Evolutionary conservation across 2,329 filamentous ascomycete genomes (phyloP), one percentile per base, ranked within the genome.

Genomic region (Huntiella abstrusa): DNA sequence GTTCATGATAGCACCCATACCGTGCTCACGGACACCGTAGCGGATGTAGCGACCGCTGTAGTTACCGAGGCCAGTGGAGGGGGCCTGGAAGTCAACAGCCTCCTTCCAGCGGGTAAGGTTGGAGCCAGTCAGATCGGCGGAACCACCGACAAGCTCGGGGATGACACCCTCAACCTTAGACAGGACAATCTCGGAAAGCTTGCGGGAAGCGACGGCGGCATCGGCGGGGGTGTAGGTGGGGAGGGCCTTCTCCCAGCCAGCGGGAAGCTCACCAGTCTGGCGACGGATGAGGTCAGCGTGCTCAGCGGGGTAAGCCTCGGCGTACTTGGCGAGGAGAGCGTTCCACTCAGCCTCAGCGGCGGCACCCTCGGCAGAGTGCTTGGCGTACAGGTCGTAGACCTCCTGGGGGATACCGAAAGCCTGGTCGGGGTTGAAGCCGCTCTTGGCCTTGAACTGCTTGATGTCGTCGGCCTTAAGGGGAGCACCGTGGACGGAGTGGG

Each of bases 31-130:
- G 57, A 93, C 83, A 74, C 85, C 85, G 60, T 87, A 91, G 63
- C 84, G 80, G 62, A 93, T 73, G 64, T 98, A 98, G 58, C 91
- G 86, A 58, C 91, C 91, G 56, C 73, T 66, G 70, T 84, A 94
- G 66, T 88, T 78, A 60, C 91, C 91, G 57, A 98, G 82, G 53
- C 82, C 81, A 53, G 76, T 80, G 58, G 75, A 71, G 50, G 85
- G 83, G 53, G 87, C 84, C 73, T 98, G 91, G 80, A 98, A 96
- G 72, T 98, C 91, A 55, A 88, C 77, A 48, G 91, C 88, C 47
- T 77, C 75, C 82, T 96, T 98, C 86, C 87, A 95, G 63, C 87
- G 80, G 56, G 91, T 98, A 71, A 96, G 80, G 77, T 98, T 98
- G 62, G 91, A 96, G 61, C 85, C 85, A 62, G 91, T 98, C 73